Base-by-base conservation (phyloP, 2,329 filamentous ascomycete genomes). In the Talaromyces sp. region DNA sequence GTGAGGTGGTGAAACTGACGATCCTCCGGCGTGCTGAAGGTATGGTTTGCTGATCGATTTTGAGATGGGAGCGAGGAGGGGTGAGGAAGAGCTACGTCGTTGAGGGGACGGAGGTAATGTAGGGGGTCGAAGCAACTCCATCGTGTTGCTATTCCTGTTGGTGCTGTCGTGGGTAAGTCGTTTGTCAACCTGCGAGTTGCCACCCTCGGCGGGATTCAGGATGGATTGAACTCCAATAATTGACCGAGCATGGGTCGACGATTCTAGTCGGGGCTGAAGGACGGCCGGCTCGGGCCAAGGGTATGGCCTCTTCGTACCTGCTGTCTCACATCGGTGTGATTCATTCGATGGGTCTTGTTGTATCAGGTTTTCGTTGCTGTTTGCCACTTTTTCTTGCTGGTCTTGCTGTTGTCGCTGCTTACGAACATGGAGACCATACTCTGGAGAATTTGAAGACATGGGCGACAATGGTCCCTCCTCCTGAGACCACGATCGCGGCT, bases 171-270 rank as follows among this genome's bases (percentile, higher is more conserved):
- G 63, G 49, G 33, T 66, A 70, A n/a, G 68, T 41, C n/a, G 65
- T 49, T 54, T 63, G 59, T 9, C 41, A 7, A 45, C 8, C 43
- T 61, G 39, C 39, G 49, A 45, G 39, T 60, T 64, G 35, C 70
- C 60, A 60, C 73, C 73, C 24, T 73, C 67, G 5, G 76, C 71
- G 11, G 75, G 76, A 57, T 80, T 80, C 66, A 80, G 67, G 63
- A 80, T 80, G 11, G 78, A 71, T 65, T 78, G 76, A n/a, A 80
- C 76, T 10, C 75, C 77, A 57, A 79, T 75, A 66, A 79, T 75
- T 31, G 76, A 73, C 47, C 77, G 75, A 50, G 74, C 72, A 50
- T 72, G 71, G 7, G 70, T 66, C 16, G 72, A 67, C 22, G 59
- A 57, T 56, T 72, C 71, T 67, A 76, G 58, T 13, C 75, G 73